Base-by-base conservation (phyloP, 2,329 filamentous ascomycete genomes). In the Ophioceras dolichostomum region DNA sequence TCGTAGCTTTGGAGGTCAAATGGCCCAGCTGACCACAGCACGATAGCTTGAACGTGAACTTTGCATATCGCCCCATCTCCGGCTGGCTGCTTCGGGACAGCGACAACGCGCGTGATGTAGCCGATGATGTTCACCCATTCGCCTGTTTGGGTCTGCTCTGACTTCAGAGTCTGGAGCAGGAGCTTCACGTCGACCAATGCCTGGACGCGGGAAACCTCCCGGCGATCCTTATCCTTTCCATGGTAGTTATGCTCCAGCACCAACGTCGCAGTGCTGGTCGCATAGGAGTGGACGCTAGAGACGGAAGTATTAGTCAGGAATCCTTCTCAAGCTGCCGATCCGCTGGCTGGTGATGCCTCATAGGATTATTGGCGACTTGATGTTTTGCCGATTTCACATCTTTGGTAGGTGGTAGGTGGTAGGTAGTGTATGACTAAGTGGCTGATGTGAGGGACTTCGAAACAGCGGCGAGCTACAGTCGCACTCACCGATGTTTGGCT, bases 111-210 rank as follows among this genome's bases (percentile, higher is more conserved):
- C 29, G 64, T 68, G 38, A 88, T 65, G 54, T 93, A 93, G 5
- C 88, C 89, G 45, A 95, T 73, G 4, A 95, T 69, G 53, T 95
- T 94, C 35, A 95, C 59, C 87, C 88, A 95, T 41, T 80, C 70
- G n/a, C 89, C 89, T 19, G 82, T 61, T 36, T 76, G 68, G 37
- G 82, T 69, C 36, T 83, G 67, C 39, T 78, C 69, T 17, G 68
- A 59, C 16, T 71, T 73, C 40, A 91, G 59, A 9, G 62, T 68
- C 48, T 78, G 70, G 5, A 94, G 67, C 3, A 93, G 57, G 45
- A 88, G 72, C 37, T 73, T 69, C 41, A 93, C 68, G 49, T 91
- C 75, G 26, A 94, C 83, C 27, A 64, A 53, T 2, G 75, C 79
- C 34, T 58, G 59, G 29, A 69, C 59, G 32, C 60, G 55, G 38